Evolutionary conservation across 1,139 yeast species (phyloP), one percentile per base, ranked within the genome.

Genomic region (Hanseniaspora sp.): DNA sequence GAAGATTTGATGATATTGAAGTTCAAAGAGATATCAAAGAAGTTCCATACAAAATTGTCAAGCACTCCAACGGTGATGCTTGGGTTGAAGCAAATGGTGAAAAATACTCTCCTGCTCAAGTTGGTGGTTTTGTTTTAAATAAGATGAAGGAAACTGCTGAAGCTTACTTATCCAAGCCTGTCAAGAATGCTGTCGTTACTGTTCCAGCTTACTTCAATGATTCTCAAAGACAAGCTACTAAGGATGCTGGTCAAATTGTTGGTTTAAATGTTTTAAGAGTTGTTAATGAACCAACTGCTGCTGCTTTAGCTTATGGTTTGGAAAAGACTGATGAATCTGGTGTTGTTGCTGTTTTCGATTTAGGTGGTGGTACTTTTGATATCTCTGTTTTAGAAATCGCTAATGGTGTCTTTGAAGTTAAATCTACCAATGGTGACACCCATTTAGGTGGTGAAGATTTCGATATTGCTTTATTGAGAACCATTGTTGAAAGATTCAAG

Each of bases 351-450:
- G 92, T 90, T 65, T 90, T 88, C 75, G 97, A 90, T 74, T 82
- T 90, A 70, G 97, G 97, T 80, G 97, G 97, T 76, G 97, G 97
- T 78, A 90, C 97, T 66, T 90, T 90, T 72, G 97, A 90, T 84
- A 95, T 90, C 59, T 90, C 97, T 56, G 80, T 90, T 63, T 77
- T 90, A 65, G 86, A 90, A 62, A 90, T 90, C 69, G 95, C 88
- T 72, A 95, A 88, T 63, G 96, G 96, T 78, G 90, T 90, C 66
- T 90, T 90, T 71, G 95, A 88, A 74, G 97, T 90, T 66, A 86
- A 88, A 78, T 87, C 97, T 59, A 90, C 97, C 64, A 95, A 95
- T 63, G 97, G 97, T 83, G 97, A 90, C 75, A 90, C 97, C 63
- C 97, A 90, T 74, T 80, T 90, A 75, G 97, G 97, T 78, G 97